Evolutionary conservation across 2,329 filamentous ascomycete species (phyloP).

Genomic region (Aspergillus pseudoviridinutans): DNA sequence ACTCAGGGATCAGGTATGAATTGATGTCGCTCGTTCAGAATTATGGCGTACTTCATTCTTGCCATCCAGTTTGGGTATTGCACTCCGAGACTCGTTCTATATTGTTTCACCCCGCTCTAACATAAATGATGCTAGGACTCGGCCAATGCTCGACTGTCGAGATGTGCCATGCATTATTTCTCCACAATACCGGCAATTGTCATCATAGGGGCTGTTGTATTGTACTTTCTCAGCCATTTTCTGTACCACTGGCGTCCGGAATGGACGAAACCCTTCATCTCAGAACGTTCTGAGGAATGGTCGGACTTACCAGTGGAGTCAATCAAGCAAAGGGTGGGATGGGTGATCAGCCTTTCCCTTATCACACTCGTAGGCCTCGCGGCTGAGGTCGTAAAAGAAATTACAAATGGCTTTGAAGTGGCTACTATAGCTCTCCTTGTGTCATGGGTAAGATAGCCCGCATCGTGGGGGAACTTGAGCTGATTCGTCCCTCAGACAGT

Average conservation of each 20-base stretch:
- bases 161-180: conserved; percentile 33
- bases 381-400: conserved; percentile 28
- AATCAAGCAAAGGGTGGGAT: conserved; percentile 25
- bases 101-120: background rate
- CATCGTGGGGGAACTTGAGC: conserved; percentile 8
- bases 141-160: conserved; percentile 31
- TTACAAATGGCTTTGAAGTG: conserved; percentile 13
- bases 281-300: conserved; percentile 34
- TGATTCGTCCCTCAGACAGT: conserved; percentile 29
- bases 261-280: conserved; percentile 53
- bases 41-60: conserved; percentile 8
- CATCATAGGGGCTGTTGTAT: conserved; percentile 22
- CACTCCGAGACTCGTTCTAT: background rate
- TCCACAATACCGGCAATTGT: conserved; percentile 26
- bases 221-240: conserved; percentile 24
- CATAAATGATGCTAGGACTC: conserved; percentile 30
- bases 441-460: conserved; percentile 36
- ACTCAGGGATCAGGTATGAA: background rate
- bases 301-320: conserved; percentile 30
- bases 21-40: conserved; percentile 8
- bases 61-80: conserved; percentile 17
- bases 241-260: conserved; percentile 34
- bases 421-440: conserved; percentile 24
- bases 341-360: conserved; percentile 36
- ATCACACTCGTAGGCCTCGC: conserved; percentile 36